Percentiles rank a stretch among this genome's conserved stretches.
These are phyloP conservation scores for Cymbopogon flexuosus DNA, from an alignment of 202 grass and related monocot species.

Conservation along the genomic window DNA sequence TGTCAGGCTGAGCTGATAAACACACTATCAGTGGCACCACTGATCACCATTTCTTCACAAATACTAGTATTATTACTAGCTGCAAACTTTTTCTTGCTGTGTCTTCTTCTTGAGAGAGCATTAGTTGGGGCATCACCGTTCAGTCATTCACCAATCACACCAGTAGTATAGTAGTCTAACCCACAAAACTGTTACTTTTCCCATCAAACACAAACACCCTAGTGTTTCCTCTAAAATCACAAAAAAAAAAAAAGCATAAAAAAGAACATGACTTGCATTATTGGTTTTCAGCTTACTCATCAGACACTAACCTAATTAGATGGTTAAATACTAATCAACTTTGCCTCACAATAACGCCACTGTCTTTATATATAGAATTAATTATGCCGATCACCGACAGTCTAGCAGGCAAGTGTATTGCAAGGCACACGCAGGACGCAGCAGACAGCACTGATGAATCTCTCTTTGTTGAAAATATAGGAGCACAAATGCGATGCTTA, in stretches of 20 bases:
- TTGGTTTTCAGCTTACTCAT: neutral
- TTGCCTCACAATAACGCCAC: neutral
- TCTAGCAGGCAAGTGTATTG: neutral
- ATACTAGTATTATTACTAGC: neutral
- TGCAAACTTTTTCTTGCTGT: neutral
- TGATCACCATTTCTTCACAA: neutral
- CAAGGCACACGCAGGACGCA: neutral
- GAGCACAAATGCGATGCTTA: neutral
- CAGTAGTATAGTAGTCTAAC: neutral
- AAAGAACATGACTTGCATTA: neutral
- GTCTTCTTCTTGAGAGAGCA: neutral
- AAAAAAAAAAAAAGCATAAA: too few relatives aligned
- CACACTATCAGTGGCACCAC: neutral
- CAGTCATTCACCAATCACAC: neutral
- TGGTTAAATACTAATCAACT: neutral
- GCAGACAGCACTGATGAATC: neutral
- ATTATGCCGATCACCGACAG: constrained; percentile 6
- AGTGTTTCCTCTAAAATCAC: neutral
- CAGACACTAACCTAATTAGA: neutral
- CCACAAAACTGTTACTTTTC: neutral
- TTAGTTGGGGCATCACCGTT: neutral
- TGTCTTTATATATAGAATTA: neutral
- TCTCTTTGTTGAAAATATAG: neutral
- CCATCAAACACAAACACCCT: neutral
- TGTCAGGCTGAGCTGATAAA: neutral